Evolutionary conservation across 345 rosid species (phyloP).

Genomic region (Populus pruinosa): DNA sequence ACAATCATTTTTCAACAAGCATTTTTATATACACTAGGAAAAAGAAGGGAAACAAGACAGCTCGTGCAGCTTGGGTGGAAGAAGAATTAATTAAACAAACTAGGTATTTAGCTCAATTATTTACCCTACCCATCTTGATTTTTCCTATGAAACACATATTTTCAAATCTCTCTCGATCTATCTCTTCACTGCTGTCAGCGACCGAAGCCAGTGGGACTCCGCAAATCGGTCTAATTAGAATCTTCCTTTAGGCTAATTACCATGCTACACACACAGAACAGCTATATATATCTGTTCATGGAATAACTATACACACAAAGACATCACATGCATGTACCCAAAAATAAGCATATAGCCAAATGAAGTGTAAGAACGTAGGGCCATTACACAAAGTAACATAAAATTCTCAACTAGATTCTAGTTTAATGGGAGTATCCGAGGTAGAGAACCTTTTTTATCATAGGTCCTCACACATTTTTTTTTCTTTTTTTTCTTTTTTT

Average conservation of each 20-base stretch:
- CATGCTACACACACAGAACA: background rate
- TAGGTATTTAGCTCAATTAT: too few species aligned
- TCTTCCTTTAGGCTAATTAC: background rate
- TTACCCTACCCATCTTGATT: background rate
- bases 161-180: too few species aligned
- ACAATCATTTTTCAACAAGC: too few species aligned
- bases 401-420: conserved; percentile 3
- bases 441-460: conserved; percentile 12
- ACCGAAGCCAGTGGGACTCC: background rate
- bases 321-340: background rate
- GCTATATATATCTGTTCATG: background rate
- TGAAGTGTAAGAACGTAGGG: background rate
- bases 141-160: too few species aligned
- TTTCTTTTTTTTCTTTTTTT: too few species aligned
- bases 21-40: too few species aligned
- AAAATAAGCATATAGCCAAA: background rate
- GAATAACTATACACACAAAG: background rate
- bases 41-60: too few species aligned
- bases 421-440: conserved; percentile 18
- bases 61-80: background rate
- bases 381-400: background rate
- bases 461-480: background rate
- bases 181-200: background rate
- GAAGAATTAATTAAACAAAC: too few species aligned
- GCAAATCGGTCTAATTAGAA: background rate